phyloP scores from a whole-genome alignment of 768 basidiomycete genomes.

The Strobilomyces confusus region DNA sequence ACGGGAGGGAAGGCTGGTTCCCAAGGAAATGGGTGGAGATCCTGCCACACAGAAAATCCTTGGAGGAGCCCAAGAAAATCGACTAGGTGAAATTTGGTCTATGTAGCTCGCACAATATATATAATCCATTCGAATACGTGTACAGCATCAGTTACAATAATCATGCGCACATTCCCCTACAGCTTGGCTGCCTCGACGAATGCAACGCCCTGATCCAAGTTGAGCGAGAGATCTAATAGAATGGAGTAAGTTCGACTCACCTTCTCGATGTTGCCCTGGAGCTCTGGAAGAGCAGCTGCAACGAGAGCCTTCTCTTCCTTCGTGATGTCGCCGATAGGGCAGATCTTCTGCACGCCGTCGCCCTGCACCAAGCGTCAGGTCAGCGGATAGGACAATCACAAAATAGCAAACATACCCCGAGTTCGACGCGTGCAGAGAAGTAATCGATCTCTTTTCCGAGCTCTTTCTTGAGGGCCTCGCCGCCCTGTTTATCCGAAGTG shows the following conservation, averaged over 20 bases:
- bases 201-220: slow-evolving; percentile 18
- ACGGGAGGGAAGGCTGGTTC: slow-evolving; percentile 94
- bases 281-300: slow-evolving; percentile 76
- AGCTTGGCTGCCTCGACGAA: slow-evolving; percentile 29
- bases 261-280: slow-evolving; percentile 66
- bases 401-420: slow-evolving; percentile 56
- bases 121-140: slow-evolving; percentile 2
- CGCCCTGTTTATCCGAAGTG: slow-evolving; percentile 64
- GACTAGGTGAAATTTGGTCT: too few species aligned
- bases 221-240: neutral
- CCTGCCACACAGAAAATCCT: slow-evolving; percentile 43
- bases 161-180: slow-evolving; percentile 8
- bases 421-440: slow-evolving; percentile 86
- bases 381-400: neutral
- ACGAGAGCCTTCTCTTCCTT: slow-evolving; percentile 73
- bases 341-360: slow-evolving; percentile 79
- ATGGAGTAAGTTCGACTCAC: slow-evolving; percentile 35
- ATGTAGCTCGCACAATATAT: neutral
- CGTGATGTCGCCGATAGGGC: slow-evolving; percentile 71
- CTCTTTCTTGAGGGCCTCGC: slow-evolving; percentile 71
- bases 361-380: slow-evolving; percentile 40
- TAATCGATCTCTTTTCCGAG: slow-evolving; percentile 74
- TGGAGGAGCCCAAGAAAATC: slow-evolving; percentile 38
- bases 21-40: slow-evolving; percentile 85
- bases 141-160: slow-evolving; percentile 7